Evolutionary conservation across 176 grass and related monocot genomes (phyloP).

Genomic region (Phoenix dactylifera): DNA sequence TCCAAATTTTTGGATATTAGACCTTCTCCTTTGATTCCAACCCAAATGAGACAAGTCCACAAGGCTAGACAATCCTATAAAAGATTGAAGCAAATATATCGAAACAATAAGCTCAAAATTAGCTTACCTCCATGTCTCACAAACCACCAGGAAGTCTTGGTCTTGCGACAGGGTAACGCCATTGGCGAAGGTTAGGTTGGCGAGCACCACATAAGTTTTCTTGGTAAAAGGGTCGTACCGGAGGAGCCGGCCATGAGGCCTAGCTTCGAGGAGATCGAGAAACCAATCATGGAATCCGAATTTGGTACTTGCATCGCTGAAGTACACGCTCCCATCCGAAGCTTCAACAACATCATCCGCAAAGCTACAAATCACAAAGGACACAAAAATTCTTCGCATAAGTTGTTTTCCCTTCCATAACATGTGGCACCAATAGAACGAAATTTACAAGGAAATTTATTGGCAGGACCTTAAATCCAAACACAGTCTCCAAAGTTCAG

Average conservation of each 20-base stretch:
- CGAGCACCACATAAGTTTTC: conserved; percentile 32
- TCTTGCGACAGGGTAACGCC: conserved; percentile 47
- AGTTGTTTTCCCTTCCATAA: no score
- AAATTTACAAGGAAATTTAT: no score
- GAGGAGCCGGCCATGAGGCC: conserved; percentile 60
- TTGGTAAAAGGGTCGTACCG: conserved; percentile 48
- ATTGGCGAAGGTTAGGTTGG: conserved; percentile 46
- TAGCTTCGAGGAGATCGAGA: conserved; percentile 34
- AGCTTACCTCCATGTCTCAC: conserved; percentile 33
- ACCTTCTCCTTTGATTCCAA: no score
- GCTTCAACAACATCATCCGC: conserved; percentile 47
- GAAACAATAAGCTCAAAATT: no score
- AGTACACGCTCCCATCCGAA: conserved; percentile 61
- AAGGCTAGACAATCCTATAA: no score
- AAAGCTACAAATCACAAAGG: conserved; percentile 18
- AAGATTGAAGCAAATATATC: no score
- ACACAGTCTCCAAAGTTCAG: no score
- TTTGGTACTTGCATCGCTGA: conserved; percentile 61
- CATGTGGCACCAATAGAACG: no score
- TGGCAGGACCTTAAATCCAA: no score
- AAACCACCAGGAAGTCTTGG: conserved; percentile 63
- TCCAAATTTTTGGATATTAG: no score
- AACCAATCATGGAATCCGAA: conserved; percentile 38
- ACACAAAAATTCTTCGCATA: no score
- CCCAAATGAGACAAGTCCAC: no score